Evolutionary conservation across 345 rosid species (phyloP).

Genomic region (Arabidopsis suecica): DNA sequence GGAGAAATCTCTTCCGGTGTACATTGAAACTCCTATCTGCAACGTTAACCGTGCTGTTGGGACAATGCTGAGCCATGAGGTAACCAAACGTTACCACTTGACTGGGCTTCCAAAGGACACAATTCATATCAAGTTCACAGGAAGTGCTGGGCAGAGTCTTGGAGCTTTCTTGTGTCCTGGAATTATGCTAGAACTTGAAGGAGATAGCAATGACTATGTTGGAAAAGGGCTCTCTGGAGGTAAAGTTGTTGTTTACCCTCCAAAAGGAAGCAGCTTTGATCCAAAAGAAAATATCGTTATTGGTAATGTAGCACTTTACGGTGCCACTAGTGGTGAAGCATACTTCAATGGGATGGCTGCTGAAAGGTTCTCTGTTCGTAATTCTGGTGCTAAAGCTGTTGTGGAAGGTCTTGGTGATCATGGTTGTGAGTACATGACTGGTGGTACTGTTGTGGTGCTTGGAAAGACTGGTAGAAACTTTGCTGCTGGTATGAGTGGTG

Average conservation of each 20-base stretch:
- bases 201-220: conserved; percentile 96
- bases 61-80: conserved; percentile 99
- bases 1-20: conserved; percentile 83
- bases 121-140: conserved; percentile 80
- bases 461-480: conserved; percentile 99
- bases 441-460: conserved; percentile 93
- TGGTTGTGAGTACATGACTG: conserved; percentile 99
- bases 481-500: conserved; percentile 99
- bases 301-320: conserved; percentile 97
- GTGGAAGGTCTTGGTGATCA: conserved; percentile 99
- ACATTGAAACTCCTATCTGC: conserved; percentile 75
- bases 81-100: conserved; percentile 80
- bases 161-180: conserved; percentile 98
- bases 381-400: conserved; percentile 97
- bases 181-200: conserved; percentile 87
- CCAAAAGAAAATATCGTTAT: conserved; percentile 96
- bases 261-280: conserved; percentile 82
- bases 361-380: conserved; percentile 97
- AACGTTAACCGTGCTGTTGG: conserved; percentile 99
- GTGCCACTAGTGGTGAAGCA: conserved; percentile 92
- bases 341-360: conserved; percentile 99
- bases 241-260: conserved; percentile 92
- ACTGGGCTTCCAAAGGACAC: conserved; percentile 89
- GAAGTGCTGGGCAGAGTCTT: conserved; percentile 99
- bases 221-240: conserved; percentile 99